Evolutionary conservation across 108 stramenopile species (phyloP).

Genomic region (Cyclostephanos tholiformis): DNA sequence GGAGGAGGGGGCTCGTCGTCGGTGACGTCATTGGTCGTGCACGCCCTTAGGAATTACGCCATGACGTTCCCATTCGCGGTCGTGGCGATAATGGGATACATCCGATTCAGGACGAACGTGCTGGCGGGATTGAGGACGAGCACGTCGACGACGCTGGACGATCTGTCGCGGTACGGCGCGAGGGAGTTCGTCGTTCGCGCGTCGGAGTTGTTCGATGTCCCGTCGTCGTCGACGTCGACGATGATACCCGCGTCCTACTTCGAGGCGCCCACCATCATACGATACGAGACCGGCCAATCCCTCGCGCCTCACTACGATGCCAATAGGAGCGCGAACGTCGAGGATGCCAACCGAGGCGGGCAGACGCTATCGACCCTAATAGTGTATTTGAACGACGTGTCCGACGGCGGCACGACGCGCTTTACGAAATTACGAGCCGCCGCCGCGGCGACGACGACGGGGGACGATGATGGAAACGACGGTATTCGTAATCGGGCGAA

Average conservation of each 20-base stretch:
- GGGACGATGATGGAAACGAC: neutral
- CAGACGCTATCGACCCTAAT: conserved; percentile 78
- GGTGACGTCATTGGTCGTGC: conserved; percentile 49
- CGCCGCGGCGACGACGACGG: too few relatives aligned
- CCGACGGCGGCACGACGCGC: conserved; percentile 69
- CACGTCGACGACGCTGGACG: conserved; percentile 75
- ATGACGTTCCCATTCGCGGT: conserved; percentile 51
- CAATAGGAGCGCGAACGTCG: conserved; percentile 69
- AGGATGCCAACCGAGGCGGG: conserved; percentile 81
- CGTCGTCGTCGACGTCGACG: conserved; percentile 3
- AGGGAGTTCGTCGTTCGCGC: conserved; percentile 58
- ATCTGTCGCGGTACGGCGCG: conserved; percentile 51
- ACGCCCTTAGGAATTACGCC: conserved; percentile 67
- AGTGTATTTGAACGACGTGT: conserved; percentile 83
- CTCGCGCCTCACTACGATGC: conserved; percentile 84
- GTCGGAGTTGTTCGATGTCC: conserved; percentile 51
- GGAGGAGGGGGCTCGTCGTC: conserved; percentile 6
- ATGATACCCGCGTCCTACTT: conserved; percentile 54
- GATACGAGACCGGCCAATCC: conserved; percentile 70
- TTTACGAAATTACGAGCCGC: conserved; percentile 76
- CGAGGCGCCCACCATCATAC: conserved; percentile 79
- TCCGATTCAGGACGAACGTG: conserved; percentile 55
- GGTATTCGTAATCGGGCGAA: too few relatives aligned
- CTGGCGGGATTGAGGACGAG: conserved; percentile 65
- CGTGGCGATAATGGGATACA: conserved; percentile 51